Evolutionary conservation across 108 stramenopile species (phyloP), one percentile per base, ranked within the genome.

Genomic region (Bacterosira constricta): DNA sequence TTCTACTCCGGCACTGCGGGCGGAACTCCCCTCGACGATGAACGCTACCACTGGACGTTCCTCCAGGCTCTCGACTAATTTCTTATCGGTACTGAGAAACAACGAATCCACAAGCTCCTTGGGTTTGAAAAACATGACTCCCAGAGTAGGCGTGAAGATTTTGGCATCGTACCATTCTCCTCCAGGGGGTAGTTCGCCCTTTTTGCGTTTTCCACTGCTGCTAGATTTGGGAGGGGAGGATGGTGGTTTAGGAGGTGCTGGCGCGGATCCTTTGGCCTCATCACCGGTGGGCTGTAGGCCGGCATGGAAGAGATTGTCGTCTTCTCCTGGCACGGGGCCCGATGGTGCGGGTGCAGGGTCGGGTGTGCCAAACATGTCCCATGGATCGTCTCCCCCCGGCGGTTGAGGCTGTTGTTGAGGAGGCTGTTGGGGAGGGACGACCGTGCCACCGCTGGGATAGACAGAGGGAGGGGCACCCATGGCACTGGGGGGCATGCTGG

Each of bases 61-160:
- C 3, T 70, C 83, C 17, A 95, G 65, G 3, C 72, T 75, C 53
- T 93, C 90, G 3, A 95, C 90, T 17, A 90, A 63, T 3, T 36
- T 31, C 42, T 80, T 70, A 39, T 91, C 90, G 59, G 91, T 92
- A 35, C 88, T 86, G 52, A 92, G 75, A 55, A 95, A 93, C 21
- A 91, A 64, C n/a, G 85, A 86, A 64, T 92, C 90, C 30, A 89
- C 85, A 31, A 95, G 73, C 69, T 95, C 91, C 76, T 91, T 88
- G 25, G 94, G 91, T 73, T 95, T 95, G 83, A 92, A 95, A 66
- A 95, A 95, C 94, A 95, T 95, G 79, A 95, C 94, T 64, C 94
- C 94, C 21, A 95, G 70, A 6, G 91, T 95, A 1, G 94, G 94
- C 46, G 94, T 92, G 64, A 95, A 95, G 66, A 95, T 92, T 37